Percentiles rank a stretch among this genome's conserved stretches.
Conservation (phyloP, 257 asterid genomes). For the Paulownia fortunei region DNA sequence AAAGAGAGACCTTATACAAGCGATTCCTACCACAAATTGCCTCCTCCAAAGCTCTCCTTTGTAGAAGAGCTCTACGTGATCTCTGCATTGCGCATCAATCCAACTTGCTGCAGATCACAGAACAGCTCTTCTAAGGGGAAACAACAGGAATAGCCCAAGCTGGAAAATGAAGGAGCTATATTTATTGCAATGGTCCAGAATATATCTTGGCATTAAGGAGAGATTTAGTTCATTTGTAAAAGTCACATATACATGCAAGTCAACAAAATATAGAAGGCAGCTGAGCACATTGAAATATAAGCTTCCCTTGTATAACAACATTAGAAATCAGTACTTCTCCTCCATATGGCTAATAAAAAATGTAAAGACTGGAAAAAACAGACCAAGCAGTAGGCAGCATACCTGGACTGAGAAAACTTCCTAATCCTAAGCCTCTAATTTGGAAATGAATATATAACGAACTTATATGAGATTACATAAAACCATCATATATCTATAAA, state of each 20-base stretch:
- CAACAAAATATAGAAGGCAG: background rate
- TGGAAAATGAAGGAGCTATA: constrained; percentile 7
- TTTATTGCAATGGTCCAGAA: background rate
- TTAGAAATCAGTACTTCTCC: background rate
- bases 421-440: constrained; percentile 1
- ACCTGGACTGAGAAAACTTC: constrained; percentile 3
- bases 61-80: constrained; percentile 94
- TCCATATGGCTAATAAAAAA: background rate
- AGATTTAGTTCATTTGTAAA: background rate
- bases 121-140: constrained; percentile 25
- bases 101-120: constrained; percentile 41
- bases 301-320: background rate
- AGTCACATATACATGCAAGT: background rate
- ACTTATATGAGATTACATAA: background rate
- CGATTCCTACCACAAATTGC: constrained; percentile 50
- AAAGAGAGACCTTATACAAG: constrained; percentile 73
- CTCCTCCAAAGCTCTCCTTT: constrained; percentile 79
- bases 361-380: background rate
- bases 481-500: background rate
- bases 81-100: constrained; percentile 93
- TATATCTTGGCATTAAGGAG: background rate
- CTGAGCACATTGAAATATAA: background rate
- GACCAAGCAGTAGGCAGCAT: background rate
- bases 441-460: background rate
- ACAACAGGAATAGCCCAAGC: constrained; percentile 26